Percentiles rank a stretch among this genome's conserved stretches.
Conservation (phyloP, 225 moss, liverwort and hornwort species). For the Sphagnum tenellum region DNA sequence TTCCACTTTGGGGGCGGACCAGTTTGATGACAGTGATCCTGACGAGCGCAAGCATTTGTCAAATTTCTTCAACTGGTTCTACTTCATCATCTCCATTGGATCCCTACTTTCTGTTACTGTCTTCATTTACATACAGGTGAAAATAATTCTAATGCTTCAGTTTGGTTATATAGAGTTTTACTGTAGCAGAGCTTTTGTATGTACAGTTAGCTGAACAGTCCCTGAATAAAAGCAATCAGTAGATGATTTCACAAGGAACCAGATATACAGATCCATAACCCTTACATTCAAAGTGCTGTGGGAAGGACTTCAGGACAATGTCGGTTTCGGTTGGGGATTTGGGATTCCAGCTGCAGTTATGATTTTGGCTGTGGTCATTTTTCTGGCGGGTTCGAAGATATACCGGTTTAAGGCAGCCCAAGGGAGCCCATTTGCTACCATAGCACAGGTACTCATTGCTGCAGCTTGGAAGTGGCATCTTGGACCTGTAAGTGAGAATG, state of each 20-base stretch:
- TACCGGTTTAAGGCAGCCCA: constrained; percentile 12
- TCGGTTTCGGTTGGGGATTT: constrained; percentile 9
- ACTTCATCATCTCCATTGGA: constrained; percentile 9
- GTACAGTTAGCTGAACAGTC: too few relatives aligned
- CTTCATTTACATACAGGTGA: background rate
- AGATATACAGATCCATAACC: too few relatives aligned
- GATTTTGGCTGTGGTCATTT: constrained; percentile 4
- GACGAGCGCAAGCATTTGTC: constrained; percentile 1
- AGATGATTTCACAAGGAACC: too few relatives aligned
- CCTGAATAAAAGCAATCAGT: too few relatives aligned
- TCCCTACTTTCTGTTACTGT: constrained; percentile 12
- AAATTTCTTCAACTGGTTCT: constrained; percentile 29
- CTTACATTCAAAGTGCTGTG: too few relatives aligned
- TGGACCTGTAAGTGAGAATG: background rate
- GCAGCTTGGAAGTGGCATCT: constrained; percentile 10
- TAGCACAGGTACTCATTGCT: constrained; percentile 19
- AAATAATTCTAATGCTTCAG: too few relatives aligned
- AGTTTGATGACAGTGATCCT: constrained; percentile 14
- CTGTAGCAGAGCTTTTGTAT: too few relatives aligned
- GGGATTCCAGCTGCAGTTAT: constrained; percentile 5
- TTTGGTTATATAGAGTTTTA: too few relatives aligned
- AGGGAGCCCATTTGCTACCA: constrained; percentile 8
- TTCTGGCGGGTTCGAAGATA: constrained; percentile 10
- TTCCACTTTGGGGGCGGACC: constrained; percentile 19
- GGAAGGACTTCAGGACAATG: background rate